Evolutionary conservation across 495 filamentous ascomycete genomes (phyloP), one percentile per base, ranked within the genome.

Genomic region (Podospora tetraspora): DNA sequence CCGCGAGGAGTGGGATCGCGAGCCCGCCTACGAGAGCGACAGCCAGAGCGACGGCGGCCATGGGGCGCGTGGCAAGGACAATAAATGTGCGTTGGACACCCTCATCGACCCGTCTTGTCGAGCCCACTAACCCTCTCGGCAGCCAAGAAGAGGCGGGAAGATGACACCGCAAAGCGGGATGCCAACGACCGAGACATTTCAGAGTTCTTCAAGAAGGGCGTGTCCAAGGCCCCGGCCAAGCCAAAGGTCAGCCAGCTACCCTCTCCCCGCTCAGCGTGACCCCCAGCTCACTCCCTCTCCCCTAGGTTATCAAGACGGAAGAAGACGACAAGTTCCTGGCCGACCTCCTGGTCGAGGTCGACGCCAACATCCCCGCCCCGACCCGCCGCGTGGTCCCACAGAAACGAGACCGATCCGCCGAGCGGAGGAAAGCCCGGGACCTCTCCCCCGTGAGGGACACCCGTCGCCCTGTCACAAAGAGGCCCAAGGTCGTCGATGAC

Each of bases 1-100:
- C 66, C 91, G 95, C 62, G 95, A 99, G 76, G 95, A 97, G 59
- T 99, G 95, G 96, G 92, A 96, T 69, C 82, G 84, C 66, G 87
- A 91, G 70, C 85, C 80, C 22, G 79, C 74, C 57, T 89, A 92
- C 72, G 83, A 88, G 69, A 88, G 88, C 8, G 92, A 91, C 71
- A 92, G 90, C 72, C 90, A 92, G 24, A 88, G 87, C 22, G 91
- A 90, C 64, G 52, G 32, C 13, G 57, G 16, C 56, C 22, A 88
- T 16, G 78, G 84, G 13, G 64, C 66, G 21, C 84, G 85, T 68
- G 86, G 90, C 66, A 94, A 80, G 68, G 76, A 74, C 64, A 74
- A 75, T 71, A 80, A 82, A 60, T 79, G 83, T 77, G 81, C 23
- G 52, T 25, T 60, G 3, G 8, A 11, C 19, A 2, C 32, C 1